phyloP scores from a whole-genome alignment of 306 rosid species.

The Begonia fuchsioides region DNA sequence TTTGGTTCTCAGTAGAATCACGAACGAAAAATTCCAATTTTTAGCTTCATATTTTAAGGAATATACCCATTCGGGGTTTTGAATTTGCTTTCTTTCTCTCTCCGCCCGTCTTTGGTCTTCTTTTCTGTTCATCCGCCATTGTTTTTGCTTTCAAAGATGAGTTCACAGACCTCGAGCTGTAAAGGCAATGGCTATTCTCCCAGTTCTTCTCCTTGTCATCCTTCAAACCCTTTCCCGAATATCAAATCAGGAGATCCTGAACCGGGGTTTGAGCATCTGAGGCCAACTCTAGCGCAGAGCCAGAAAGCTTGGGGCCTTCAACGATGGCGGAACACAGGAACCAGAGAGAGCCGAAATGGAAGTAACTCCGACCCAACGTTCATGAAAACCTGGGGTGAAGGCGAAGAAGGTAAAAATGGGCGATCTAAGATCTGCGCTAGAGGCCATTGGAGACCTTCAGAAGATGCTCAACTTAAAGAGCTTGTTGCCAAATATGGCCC shows the following conservation, averaged over 20 bases:
- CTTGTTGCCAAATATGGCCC: conserved; percentile 80
- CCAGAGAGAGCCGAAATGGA: conserved; percentile 1
- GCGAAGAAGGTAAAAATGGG: conserved; percentile 9
- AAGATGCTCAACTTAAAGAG: conserved; percentile 63
- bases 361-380: background rate
- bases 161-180: conserved; percentile 16
- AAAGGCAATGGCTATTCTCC: conserved; percentile 10
- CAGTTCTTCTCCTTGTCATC: conserved; percentile 7
- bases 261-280: conserved; percentile 29
- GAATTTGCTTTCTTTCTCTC: background rate
- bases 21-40: background rate
- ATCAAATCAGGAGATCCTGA: conserved; percentile 5
- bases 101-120: too few species aligned
- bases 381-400: too few species aligned
- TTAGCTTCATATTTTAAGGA: conserved; percentile 7
- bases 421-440: conserved; percentile 51
- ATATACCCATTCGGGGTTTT: background rate
- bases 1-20: too few species aligned
- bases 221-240: conserved; percentile 1
- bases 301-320: conserved; percentile 5
- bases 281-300: conserved; percentile 5
- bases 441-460: conserved; percentile 95
- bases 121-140: too few species aligned
- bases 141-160: conserved; percentile 14
- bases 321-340: conserved; percentile 14